These are phyloP conservation scores for Pseudogymnoascus sp. DNA, from an alignment of 2,329 filamentous ascomycete species.

Conservation along the genomic window DNA sequence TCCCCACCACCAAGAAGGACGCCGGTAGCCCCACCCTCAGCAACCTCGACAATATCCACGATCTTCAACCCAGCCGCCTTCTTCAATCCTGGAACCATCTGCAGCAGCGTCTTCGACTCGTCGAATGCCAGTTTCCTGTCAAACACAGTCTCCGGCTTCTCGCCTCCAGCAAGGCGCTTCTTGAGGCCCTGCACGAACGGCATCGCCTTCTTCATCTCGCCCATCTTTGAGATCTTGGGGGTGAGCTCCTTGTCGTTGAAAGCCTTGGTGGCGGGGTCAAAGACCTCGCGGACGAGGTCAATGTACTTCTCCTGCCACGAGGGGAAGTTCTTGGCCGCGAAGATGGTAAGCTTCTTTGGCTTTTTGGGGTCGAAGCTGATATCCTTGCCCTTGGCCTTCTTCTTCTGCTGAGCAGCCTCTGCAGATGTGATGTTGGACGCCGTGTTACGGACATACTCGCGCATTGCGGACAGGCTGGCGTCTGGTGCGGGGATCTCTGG, in stretches of 20 bases:
- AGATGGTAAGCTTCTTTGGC: slow-evolving; percentile 86
- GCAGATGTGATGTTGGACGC: slow-evolving; percentile 79
- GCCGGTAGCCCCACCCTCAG: slow-evolving; percentile 61
- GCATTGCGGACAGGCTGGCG: slow-evolving; percentile 63
- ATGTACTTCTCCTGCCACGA: slow-evolving; percentile 89
- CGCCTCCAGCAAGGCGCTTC: slow-evolving; percentile 66
- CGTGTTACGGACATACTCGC: slow-evolving; percentile 65
- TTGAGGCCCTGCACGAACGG: slow-evolving; percentile 87
- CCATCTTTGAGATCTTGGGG: slow-evolving; percentile 69
- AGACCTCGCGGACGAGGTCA: slow-evolving; percentile 64
- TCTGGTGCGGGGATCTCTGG: slow-evolving; percentile 60
- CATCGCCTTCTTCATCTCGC: slow-evolving; percentile 96
- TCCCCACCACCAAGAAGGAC: slow-evolving; percentile 46
- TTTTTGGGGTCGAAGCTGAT: slow-evolving; percentile 80
- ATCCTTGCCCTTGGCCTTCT: slow-evolving; percentile 86
- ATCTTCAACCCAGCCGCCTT: slow-evolving; percentile 62
- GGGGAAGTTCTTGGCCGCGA: slow-evolving; percentile 70
- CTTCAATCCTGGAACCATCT: slow-evolving; percentile 75
- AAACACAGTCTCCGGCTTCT: slow-evolving; percentile 60
- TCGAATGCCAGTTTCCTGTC: slow-evolving; percentile 81
- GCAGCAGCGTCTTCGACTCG: slow-evolving; percentile 63
- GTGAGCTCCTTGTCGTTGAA: slow-evolving; percentile 76
- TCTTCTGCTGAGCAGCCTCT: slow-evolving; percentile 76
- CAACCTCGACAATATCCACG: slow-evolving; percentile 64
- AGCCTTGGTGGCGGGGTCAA: slow-evolving; percentile 51